Evolutionary conservation across 2,329 filamentous ascomycete species (phyloP), one percentile per base, ranked within the genome.

Genomic region (Periglandula ipomoeae): DNA sequence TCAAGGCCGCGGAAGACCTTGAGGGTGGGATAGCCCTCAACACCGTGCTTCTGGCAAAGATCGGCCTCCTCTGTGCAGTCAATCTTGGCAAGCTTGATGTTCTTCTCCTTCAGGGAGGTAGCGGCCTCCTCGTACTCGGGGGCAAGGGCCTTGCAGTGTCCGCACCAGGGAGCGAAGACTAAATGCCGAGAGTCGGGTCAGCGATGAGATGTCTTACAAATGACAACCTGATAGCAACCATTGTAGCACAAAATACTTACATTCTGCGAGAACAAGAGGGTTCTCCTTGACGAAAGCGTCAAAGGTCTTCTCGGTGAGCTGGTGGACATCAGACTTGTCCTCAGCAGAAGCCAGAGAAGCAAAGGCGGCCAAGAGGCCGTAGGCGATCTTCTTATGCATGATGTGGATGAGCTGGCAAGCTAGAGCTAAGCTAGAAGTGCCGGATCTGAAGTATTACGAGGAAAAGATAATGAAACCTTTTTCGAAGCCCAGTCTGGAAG

Each of bases 111-210:
- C 55, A 94, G 76, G 27, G 81, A 77, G 26, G 87, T 90, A 45
- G 88, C 88, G 46, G 88, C 87, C 68, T 87, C 82, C 74, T 94
- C 88, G 70, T 93, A 94, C 72, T 93, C 87, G 65, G 87, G 87
- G 54, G 87, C 93, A 58, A 98, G 87, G 52, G 91, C 91, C 79
- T 98, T 97, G 86, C 91, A 97, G 79, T 97, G 91, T 57, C 90
- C 91, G 61, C 87, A 95, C 90, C 91, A 95, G 60, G 91, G 90
- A 58, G 91, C 91, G 69, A 88, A 96, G 82, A 96, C 15, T 43
- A 48, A 48, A 40, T 24, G 13, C 4, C 27, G 24, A 10, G 8
- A 19, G n/a, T 35, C 37, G 40, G 42, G 63, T 77, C 63, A 78
- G 69, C 50, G 42, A 51, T 32, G 15, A 48, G 30, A 43, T 35